phyloP scores from a whole-genome alignment of 2,329 filamentous ascomycete species.

The Alternaria longipes region DNA sequence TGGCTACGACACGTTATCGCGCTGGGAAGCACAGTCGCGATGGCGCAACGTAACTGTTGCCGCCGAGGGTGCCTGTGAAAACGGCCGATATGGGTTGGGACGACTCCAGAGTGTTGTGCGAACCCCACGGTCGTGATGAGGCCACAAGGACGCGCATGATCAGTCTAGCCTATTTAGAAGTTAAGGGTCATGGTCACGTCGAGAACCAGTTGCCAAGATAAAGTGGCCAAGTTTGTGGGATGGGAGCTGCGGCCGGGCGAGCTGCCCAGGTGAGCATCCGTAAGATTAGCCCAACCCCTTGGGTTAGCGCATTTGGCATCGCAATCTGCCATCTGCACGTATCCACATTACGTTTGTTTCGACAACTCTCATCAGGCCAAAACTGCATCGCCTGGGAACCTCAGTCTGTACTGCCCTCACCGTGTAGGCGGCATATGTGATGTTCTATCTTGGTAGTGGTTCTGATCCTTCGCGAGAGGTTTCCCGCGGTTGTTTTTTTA shows the following conservation, averaged over 20 bases:
- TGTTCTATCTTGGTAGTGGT: background rate
- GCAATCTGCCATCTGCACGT: conserved; percentile 1
- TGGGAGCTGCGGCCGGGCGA: background rate
- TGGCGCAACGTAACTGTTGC: conserved; percentile 13
- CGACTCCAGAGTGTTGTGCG: conserved; percentile 9
- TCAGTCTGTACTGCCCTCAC: background rate
- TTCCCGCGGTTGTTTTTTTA: background rate
- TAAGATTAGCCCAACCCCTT: conserved; percentile 2
- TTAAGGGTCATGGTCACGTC: conserved; percentile 1
- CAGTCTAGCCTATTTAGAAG: conserved; percentile 2
- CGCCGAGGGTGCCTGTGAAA: conserved; percentile 1
- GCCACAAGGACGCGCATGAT: conserved; percentile 7
- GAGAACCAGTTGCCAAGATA: conserved; percentile 8
- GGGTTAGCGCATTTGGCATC: conserved; percentile 3
- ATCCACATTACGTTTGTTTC: background rate
- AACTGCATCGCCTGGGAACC: background rate
- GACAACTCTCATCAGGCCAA: background rate
- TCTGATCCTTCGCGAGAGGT: background rate
- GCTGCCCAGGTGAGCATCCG: background rate
- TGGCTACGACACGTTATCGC: background rate
- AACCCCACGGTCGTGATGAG: conserved; percentile 6
- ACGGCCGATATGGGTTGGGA: conserved; percentile 9
- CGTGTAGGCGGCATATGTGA: background rate
- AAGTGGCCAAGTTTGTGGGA: conserved; percentile 4
- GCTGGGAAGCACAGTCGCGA: conserved; percentile 1